Evolutionary conservation across 2,329 filamentous ascomycete genomes (phyloP).

Genomic region (Cadophora malorum): DNA sequence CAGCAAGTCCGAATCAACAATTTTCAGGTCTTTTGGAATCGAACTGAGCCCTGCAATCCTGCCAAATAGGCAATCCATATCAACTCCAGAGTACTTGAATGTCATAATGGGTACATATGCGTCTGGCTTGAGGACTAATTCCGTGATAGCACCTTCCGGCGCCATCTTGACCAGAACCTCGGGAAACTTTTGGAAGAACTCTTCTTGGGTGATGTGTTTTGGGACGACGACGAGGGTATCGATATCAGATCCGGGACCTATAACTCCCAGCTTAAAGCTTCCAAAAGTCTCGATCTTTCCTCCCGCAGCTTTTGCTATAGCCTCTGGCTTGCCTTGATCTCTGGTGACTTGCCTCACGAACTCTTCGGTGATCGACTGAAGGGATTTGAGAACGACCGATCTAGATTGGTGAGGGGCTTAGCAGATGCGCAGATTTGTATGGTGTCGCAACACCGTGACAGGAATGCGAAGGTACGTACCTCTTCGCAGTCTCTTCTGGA

Average conservation of each 20-base stretch:
- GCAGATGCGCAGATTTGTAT: slow-evolving; percentile 21
- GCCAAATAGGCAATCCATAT: slow-evolving; percentile 92
- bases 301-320: slow-evolving; percentile 81
- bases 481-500: slow-evolving; percentile 80
- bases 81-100: slow-evolving; percentile 88
- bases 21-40: slow-evolving; percentile 73
- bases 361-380: slow-evolving; percentile 82
- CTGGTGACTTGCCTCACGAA: slow-evolving; percentile 80
- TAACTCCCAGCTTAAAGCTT: slow-evolving; percentile 93
- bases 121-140: slow-evolving; percentile 84
- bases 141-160: slow-evolving; percentile 78
- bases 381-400: slow-evolving; percentile 72
- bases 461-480: slow-evolving; percentile 55
- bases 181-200: slow-evolving; percentile 94
- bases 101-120: slow-evolving; percentile 98
- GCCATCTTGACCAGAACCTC: slow-evolving; percentile 77
- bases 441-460: not conserved
- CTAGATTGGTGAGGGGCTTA: slow-evolving; percentile 39
- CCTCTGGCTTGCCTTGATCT: slow-evolving; percentile 67
- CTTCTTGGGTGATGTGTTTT: slow-evolving; percentile 84
- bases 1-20: slow-evolving; percentile 84
- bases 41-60: slow-evolving; percentile 73
- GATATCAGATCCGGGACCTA: slow-evolving; percentile 95
- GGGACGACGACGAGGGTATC: slow-evolving; percentile 94
- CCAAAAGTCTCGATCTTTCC: slow-evolving; percentile 96